Conservation (phyloP, 2,329 filamentous ascomycete genomes). For the Helotiales sp. region DNA sequence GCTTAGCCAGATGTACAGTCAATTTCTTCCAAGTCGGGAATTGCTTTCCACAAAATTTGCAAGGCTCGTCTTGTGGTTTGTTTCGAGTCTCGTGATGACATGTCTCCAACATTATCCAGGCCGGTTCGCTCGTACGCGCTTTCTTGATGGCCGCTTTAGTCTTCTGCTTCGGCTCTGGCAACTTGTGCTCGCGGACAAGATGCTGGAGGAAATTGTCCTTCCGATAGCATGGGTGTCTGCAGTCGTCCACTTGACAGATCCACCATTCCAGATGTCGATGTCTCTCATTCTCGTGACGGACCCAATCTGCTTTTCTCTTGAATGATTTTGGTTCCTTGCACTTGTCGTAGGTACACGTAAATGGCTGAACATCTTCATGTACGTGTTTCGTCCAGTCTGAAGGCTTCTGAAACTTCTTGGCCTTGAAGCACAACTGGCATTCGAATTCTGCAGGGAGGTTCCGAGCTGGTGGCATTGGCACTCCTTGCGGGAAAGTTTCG, state of each 20-base stretch:
- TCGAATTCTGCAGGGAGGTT: conserved; percentile 85
- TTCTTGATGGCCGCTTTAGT: conserved; percentile 68
- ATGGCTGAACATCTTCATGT: conserved; percentile 89
- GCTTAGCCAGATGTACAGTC: conserved; percentile 88
- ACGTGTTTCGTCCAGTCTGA: conserved; percentile 98
- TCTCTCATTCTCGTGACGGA: conserved; percentile 88
- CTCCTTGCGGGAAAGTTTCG: conserved; percentile 77
- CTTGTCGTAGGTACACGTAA: conserved; percentile 84
- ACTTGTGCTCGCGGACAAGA: conserved; percentile 87
- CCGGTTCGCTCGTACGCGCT: conserved; percentile 56
- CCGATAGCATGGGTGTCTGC: conserved; percentile 78
- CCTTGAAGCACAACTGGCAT: conserved; percentile 82
- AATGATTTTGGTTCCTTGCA: conserved; percentile 88
- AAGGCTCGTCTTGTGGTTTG: conserved; percentile 73
- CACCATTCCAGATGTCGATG: conserved; percentile 91
- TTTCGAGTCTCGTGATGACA: conserved; percentile 71
- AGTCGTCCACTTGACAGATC: conserved; percentile 80
- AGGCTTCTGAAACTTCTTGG: conserved; percentile 84
- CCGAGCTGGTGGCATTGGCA: conserved; percentile 77
- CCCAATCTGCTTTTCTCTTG: conserved; percentile 95
- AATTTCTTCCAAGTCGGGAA: conserved; percentile 90
- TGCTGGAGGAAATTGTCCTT: conserved; percentile 94
- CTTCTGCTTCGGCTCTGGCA: conserved; percentile 77
- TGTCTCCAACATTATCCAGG: conserved; percentile 75
- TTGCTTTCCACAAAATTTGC: conserved; percentile 80